Evolutionary conservation across 2,329 filamentous ascomycete genomes (phyloP), one percentile per base, ranked within the genome.

Genomic region (Aspergillus latus): DNA sequence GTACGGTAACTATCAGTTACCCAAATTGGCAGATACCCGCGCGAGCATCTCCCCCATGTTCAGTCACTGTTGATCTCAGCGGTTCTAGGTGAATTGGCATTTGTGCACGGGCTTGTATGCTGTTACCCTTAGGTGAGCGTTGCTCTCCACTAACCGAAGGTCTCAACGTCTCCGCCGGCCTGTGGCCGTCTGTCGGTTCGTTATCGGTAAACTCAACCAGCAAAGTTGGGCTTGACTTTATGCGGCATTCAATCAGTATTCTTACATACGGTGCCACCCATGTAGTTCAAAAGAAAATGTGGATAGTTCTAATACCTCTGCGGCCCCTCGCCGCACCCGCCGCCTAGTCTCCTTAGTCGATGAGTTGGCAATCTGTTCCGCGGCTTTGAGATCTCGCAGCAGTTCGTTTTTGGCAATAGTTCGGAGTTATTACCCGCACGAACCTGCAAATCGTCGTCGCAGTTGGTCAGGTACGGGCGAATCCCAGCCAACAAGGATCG

Each of bases 261-360:
- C 16, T 37, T 37, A 3, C 21, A 26, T 15, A 40, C 40, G 29
- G n/a, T 15, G 26, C 42, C 32, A 42, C 50, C 36, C 36, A 49
- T 49, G 47, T 55, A 50, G 52, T 60, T 54, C 34, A 16, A 54
- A 52, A 49, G 32, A 45, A 52, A 50, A 57, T 56, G 37, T 40
- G 13, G 9, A n/a, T 34, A 43, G 61, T 62, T 62, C 59, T 56
- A 59, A 59, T 59, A 58, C 40, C 8, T 11, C 16, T 47, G 36
- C 15, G 21, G 44, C 52, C 46, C 61, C 57, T 4, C 57, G 49
- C 50, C 10, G 55, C 58, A 55, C 55, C 61, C 59, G 54, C 57
- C 58, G 55, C 50, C 57, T 58, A 52, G 45, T 32, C 13, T 21
- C 21, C 21, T 21, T 21, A 21, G 21, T 21, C 21, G 45, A 54